These are phyloP conservation scores for Dalechampia spathulata DNA, from an alignment of 441 rosid genomes.

Conservation along the genomic window DNA sequence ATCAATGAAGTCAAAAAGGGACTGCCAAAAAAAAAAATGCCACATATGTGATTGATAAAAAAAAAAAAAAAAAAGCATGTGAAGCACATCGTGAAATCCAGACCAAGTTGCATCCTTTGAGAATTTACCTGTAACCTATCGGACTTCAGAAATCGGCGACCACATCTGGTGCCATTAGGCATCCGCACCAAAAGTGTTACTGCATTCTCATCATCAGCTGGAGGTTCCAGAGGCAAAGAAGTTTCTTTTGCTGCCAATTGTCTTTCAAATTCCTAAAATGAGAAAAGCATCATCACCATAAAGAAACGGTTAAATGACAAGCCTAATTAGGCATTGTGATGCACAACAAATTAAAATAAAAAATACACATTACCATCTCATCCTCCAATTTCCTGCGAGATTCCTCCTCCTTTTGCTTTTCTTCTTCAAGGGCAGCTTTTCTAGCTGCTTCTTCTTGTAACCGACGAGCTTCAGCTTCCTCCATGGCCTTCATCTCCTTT, in stretches of 20 bases:
- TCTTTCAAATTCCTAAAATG: conserved; percentile 72
- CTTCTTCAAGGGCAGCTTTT: conserved; percentile 72
- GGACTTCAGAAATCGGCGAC: conserved; percentile 81
- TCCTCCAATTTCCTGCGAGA: conserved; percentile 66
- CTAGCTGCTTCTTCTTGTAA: conserved; percentile 68
- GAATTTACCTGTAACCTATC: conserved; percentile 63
- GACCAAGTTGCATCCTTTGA: background rate
- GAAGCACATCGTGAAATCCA: background rate
- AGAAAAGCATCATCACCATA: background rate
- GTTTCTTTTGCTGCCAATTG: conserved; percentile 82
- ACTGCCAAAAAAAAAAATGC: conserved; percentile 39
- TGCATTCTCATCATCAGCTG: conserved; percentile 73
- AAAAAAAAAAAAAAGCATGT: conserved; percentile 5
- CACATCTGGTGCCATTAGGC: conserved; percentile 92
- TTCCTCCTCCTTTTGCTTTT: conserved; percentile 67
- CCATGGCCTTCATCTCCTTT: conserved; percentile 70
- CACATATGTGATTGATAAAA: background rate
- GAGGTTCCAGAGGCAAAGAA: conserved; percentile 81
- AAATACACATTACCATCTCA: conserved; percentile 50
- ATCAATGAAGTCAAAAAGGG: conserved; percentile 88
- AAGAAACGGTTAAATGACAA: background rate
- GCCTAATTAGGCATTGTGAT: no score
- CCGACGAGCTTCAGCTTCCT: conserved; percentile 80
- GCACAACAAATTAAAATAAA: background rate
- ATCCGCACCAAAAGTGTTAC: conserved; percentile 78